Percentiles rank a stretch among this genome's conserved stretches.
These are phyloP conservation scores for Pyricularia grisea DNA, from an alignment of 2,329 filamentous ascomycete species.

Conservation along the genomic window DNA sequence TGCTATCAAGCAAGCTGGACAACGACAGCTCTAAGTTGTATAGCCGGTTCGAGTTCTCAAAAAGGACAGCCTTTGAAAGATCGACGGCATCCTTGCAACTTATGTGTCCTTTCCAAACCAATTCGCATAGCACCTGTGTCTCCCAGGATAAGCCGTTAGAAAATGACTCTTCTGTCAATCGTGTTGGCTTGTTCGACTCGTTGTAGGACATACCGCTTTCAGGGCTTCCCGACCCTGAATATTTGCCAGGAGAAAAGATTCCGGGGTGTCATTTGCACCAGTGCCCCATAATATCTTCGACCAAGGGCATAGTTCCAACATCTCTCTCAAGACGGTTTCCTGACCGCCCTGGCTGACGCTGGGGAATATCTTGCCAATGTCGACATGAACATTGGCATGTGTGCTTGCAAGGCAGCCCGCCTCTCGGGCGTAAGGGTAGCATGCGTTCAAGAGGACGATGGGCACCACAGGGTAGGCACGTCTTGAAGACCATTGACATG, in stretches of 20 bases:
- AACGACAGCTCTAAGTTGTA: conserved; percentile 52
- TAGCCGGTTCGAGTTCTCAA: conserved; percentile 67
- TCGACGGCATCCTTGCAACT: conserved; percentile 51
- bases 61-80: conserved; percentile 59
- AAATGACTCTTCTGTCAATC: neutral
- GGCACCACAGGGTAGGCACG: conserved; percentile 58
- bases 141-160: conserved; percentile 4
- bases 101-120: conserved; percentile 55
- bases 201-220: conserved; percentile 43
- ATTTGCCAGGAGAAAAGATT: conserved; percentile 66
- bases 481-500: conserved; percentile 1
- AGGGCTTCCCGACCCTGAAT: conserved; percentile 63
- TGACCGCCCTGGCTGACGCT: conserved; percentile 70
- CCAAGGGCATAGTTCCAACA: conserved; percentile 65
- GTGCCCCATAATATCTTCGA: conserved; percentile 74
- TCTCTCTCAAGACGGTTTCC: conserved; percentile 58
- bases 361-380: conserved; percentile 77
- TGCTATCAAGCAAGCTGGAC: conserved; percentile 5
- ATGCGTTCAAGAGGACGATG: conserved; percentile 69
- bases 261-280: conserved; percentile 70
- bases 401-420: conserved; percentile 69
- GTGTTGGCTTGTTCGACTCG: neutral
- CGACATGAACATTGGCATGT: conserved; percentile 72
- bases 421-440: conserved; percentile 74
- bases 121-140: conserved; percentile 52